These are phyloP conservation scores for Leishmania amazonensis DNA, from an alignment of 208 protist species.

Conservation along the genomic window DNA sequence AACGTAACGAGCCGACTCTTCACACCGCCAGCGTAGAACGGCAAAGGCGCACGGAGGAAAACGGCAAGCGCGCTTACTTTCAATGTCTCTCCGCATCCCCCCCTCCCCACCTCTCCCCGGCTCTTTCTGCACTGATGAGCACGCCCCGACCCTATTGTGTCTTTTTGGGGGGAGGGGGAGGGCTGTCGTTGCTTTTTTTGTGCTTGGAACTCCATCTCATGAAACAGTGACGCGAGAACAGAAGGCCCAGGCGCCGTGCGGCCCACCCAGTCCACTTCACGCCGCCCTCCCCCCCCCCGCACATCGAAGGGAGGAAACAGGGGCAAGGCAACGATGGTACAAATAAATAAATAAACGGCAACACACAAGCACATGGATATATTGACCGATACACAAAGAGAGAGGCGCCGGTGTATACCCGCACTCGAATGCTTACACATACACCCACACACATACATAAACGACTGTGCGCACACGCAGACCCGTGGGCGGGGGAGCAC, in stretches of 20 bases:
- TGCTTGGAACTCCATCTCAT: background rate
- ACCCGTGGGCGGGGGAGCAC: background rate
- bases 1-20: no score
- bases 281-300: no score
- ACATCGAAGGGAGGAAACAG: background rate
- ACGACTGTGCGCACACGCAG: background rate
- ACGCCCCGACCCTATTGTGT: background rate
- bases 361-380: background rate
- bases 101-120: no score
- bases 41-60: background rate
- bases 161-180: background rate
- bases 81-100: background rate
- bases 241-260: background rate
- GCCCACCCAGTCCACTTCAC: background rate
- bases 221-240: background rate
- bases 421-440: background rate
- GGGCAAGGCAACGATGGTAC: background rate
- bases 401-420: background rate
- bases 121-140: background rate
- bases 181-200: background rate
- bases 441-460: background rate
- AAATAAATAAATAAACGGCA: conserved; percentile 22
- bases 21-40: background rate
- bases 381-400: background rate
- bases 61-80: no score